These are phyloP conservation scores for Sanghuangporus weigelae DNA, from an alignment of 1,284 basidiomycete species.

Conservation along the genomic window DNA sequence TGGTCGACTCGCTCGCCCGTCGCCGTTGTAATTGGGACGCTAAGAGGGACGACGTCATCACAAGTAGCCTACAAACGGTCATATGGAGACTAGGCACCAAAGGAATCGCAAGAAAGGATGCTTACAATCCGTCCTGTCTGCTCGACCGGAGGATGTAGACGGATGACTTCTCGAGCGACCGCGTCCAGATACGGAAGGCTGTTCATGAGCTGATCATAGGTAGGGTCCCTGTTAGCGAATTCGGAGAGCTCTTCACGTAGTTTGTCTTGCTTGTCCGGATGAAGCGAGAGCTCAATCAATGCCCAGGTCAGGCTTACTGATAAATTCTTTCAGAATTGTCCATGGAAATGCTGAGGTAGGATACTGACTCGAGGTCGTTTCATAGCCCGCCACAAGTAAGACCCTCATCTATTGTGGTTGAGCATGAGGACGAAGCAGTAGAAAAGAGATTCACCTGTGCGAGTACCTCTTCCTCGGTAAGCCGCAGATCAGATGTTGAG, in stretches of 20 bases:
- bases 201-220: constrained; percentile 26
- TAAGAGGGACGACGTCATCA: constrained; percentile 15
- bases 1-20: background rate
- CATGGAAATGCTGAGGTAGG: background rate
- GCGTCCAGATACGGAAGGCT: constrained; percentile 18
- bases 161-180: constrained; percentile 23
- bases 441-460: constrained; percentile 37
- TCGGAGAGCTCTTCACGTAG: constrained; percentile 26
- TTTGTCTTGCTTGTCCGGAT: constrained; percentile 25
- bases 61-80: constrained; percentile 5
- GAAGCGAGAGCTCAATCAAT: constrained; percentile 24
- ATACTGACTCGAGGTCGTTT: constrained; percentile 36
- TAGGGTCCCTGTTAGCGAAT: constrained; percentile 21
- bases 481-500: constrained; percentile 33
- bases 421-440: background rate
- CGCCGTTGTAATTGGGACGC: constrained; percentile 3
- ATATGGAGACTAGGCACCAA: background rate
- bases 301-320: constrained; percentile 29
- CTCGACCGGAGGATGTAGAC: constrained; percentile 20
- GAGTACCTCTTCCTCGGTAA: constrained; percentile 64
- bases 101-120: no score
- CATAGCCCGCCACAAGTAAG: constrained; percentile 36
- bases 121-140: constrained; percentile 39
- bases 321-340: background rate
- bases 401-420: constrained; percentile 29